Base-by-base conservation (phyloP, 129 eudicot genomes). In the Lonicera japonica region DNA sequence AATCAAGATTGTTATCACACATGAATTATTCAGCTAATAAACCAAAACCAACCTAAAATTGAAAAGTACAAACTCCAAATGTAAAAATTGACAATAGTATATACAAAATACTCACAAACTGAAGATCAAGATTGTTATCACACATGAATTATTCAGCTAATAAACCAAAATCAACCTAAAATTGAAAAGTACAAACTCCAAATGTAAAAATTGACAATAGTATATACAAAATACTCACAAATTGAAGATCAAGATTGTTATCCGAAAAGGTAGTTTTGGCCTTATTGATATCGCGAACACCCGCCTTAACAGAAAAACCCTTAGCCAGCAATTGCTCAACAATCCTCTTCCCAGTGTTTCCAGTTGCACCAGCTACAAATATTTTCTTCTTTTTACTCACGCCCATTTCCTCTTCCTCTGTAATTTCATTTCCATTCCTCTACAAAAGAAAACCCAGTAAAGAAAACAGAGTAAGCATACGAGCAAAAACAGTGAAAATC, bases 341-440 rank as follows among this genome's bases (percentile, higher is more conserved):
- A 36, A 87, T 82, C 75, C 98, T 84, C 77, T 82, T 91, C 19
- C 98, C 98, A 21, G 98, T 87, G 66, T 72, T 80, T 13, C 95
- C 98, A 45, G 95, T 91, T 22, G 98, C 98, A 57, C 98, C 98
- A 1, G 96, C 87, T 34, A 91, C 98, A 63, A 91, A 91, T 34
- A 91, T 70, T 64, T 75, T 91, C 90, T 87, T 87, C 86, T 70
- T 74, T 29, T 52, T 56, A 39, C 17, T 60, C 8, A 6, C 54
- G 25, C 36, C 70, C 43, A 21, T 73, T 46, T 54, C 60, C 12
- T 58, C 71, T 24, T 76, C 87, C 61, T 76, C 86, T 70, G 38
- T 73, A 17, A 86, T 76, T 57, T 88, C 89, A 70, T 82, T 75
- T 12, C 58, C 71, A 66, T 75, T 83, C 95, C 73, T 78, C 91